Evolutionary conservation across 1,284 basidiomycete genomes (phyloP).

Genomic region (Cryptococcus jaspeensis): DNA sequence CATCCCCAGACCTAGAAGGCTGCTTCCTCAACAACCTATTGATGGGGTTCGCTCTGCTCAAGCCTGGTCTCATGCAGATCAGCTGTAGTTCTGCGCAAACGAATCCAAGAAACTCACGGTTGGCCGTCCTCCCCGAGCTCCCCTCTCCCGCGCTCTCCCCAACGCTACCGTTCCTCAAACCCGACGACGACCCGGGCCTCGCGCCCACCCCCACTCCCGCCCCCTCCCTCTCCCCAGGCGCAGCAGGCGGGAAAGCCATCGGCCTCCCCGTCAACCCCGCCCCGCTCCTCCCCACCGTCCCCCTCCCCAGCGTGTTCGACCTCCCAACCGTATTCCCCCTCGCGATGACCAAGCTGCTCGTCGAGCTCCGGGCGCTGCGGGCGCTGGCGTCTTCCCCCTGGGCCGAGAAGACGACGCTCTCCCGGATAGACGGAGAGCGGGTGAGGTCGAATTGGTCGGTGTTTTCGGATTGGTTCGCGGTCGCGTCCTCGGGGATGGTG

Average conservation of each 20-base stretch:
- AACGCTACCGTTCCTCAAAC: background rate
- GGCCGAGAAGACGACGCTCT: conserved; percentile 24
- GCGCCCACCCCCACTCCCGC: background rate
- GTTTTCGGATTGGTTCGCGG: conserved; percentile 3
- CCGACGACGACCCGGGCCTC: background rate
- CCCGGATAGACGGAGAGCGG: conserved; percentile 14
- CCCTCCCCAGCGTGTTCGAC: background rate
- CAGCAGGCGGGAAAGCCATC: conserved; percentile 13
- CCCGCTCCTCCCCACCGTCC: conserved; percentile 7
- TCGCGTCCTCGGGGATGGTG: conserved; percentile 4
- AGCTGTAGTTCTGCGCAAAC: background rate
- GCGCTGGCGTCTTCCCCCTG: conserved; percentile 1
- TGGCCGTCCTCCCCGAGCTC: background rate
- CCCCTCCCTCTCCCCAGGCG: background rate
- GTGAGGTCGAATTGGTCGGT: background rate
- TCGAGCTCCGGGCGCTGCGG: conserved; percentile 3
- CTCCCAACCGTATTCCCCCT: background rate
- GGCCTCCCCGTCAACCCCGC: conserved; percentile 16
- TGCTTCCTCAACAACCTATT: conserved; percentile 9
- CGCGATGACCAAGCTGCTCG: conserved; percentile 11
- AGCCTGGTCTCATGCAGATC: background rate
- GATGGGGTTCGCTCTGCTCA: conserved; percentile 11
- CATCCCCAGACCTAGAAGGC: background rate
- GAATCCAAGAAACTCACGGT: conserved; percentile 1
- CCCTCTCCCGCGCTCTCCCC: background rate